phyloP scores from a whole-genome alignment of 371 early-diverging fungal species.

The Phascolomyces articulosus region DNA sequence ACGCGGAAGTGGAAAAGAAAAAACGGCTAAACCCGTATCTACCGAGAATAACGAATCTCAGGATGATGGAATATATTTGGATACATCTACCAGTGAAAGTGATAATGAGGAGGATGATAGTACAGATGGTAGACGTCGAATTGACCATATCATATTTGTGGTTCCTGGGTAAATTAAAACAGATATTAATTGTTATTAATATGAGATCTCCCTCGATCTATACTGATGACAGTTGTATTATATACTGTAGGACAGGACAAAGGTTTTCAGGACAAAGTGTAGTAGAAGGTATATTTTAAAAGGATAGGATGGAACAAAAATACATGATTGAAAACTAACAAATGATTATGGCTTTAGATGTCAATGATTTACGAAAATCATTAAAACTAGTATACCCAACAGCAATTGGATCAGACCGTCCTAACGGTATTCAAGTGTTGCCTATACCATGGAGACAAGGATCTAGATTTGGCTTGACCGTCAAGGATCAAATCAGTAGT shows the following conservation, averaged over 20 bases:
- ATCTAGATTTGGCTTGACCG: slow-evolving; percentile 73
- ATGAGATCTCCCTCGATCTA: neutral
- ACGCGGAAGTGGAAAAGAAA: slow-evolving; percentile 10
- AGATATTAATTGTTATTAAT: neutral
- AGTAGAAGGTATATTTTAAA: slow-evolving; percentile 72
- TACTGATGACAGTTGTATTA: no score
- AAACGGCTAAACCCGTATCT: neutral
- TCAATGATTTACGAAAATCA: slow-evolving; percentile 69
- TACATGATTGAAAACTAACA: no score
- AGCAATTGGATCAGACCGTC: slow-evolving; percentile 22
- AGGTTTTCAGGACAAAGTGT: slow-evolving; percentile 77
- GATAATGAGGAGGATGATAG: slow-evolving; percentile 38
- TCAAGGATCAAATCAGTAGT: slow-evolving; percentile 41
- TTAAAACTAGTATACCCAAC: slow-evolving; percentile 57
- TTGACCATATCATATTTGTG: slow-evolving; percentile 79
- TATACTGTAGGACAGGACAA: slow-evolving; percentile 68
- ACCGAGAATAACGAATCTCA: neutral
- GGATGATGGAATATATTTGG: slow-evolving; percentile 23
- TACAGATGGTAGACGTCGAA: slow-evolving; percentile 40
- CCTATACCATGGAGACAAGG: slow-evolving; percentile 86
- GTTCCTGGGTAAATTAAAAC: slow-evolving; percentile 69
- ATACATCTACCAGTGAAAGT: slow-evolving; percentile 55
- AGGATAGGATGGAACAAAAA: no score
- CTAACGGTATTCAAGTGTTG: slow-evolving; percentile 75
- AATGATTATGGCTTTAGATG: no score